A percentile compares a stretch with the other conserved stretches of the same genome.
These are phyloP conservation scores for Batkoa obscura DNA, from an alignment of 371 early-diverging fungal genomes.

Conservation along the genomic window DNA sequence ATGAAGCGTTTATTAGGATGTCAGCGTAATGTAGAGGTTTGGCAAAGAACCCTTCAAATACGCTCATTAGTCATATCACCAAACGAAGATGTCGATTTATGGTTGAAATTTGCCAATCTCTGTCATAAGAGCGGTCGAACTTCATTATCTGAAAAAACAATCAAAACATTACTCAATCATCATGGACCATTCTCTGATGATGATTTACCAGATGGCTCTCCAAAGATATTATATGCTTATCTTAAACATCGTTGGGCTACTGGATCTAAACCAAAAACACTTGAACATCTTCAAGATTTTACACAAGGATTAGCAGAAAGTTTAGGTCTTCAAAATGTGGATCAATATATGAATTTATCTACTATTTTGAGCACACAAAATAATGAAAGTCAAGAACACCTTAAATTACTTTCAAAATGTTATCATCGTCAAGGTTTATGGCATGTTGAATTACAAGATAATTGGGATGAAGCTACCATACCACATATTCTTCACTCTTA, in stretches of 20 bases:
- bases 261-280: constrained; percentile 30
- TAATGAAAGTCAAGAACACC: constrained; percentile 5
- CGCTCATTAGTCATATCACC: constrained; percentile 78
- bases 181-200: background rate
- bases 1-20: constrained; percentile 68
- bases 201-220: constrained; percentile 21
- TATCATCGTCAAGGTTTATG: constrained; percentile 87
- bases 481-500: constrained; percentile 69
- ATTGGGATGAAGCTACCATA: constrained; percentile 47
- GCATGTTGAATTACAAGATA: constrained; percentile 65
- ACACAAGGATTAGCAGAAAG: constrained; percentile 35
- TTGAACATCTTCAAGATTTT: constrained; percentile 38
- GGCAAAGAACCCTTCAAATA: constrained; percentile 84
- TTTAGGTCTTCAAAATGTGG: constrained; percentile 15
- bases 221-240: constrained; percentile 80
- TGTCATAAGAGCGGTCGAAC: constrained; percentile 81
- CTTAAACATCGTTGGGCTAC: constrained; percentile 89
- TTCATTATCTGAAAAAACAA: constrained; percentile 60
- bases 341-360: constrained; percentile 16
- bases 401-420: constrained; percentile 62
- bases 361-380: background rate
- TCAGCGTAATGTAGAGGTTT: constrained; percentile 87
- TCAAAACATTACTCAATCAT: constrained; percentile 40
- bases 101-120: constrained; percentile 88
- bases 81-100: constrained; percentile 80